Evolutionary conservation across 2,329 filamentous ascomycete species (phyloP).

Genomic region (Beauveria medogensis): DNA sequence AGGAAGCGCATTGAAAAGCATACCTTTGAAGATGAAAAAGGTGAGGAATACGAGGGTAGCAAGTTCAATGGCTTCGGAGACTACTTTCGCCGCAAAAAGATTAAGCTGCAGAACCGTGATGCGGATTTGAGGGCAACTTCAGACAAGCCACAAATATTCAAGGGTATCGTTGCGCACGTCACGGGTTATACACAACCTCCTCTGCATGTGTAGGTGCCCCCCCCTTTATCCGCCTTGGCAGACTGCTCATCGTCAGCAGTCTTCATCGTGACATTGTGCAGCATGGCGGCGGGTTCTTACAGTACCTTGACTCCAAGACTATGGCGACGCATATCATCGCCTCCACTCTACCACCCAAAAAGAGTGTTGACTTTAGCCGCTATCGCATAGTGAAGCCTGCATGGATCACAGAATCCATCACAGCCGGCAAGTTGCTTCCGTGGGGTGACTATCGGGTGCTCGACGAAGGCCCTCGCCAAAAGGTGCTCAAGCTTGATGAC

Average conservation of each 20-base stretch:
- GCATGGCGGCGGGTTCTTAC: slow-evolving; percentile 89
- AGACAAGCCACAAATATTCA: slow-evolving; percentile 79
- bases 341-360: slow-evolving; percentile 83
- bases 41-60: slow-evolving; percentile 85
- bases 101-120: slow-evolving; percentile 94
- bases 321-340: slow-evolving; percentile 94
- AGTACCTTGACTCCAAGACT: slow-evolving; percentile 92
- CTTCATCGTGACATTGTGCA: slow-evolving; percentile 81
- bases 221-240: too few species aligned
- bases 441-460: slow-evolving; percentile 82
- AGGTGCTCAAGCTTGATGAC: slow-evolving; percentile 55
- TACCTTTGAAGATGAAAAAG: slow-evolving; percentile 69
- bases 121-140: slow-evolving; percentile 62
- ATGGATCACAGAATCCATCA: slow-evolving; percentile 87
- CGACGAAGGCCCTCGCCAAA: slow-evolving; percentile 77
- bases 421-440: slow-evolving; percentile 69
- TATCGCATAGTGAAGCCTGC: slow-evolving; percentile 92
- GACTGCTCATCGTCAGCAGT: slow-evolving; percentile 19
- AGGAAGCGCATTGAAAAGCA: slow-evolving; percentile 57
- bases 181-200: slow-evolving; percentile 96
- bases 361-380: slow-evolving; percentile 75
- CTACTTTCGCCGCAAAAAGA: slow-evolving; percentile 92
- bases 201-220: slow-evolving; percentile 55
- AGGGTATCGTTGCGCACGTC: slow-evolving; percentile 81
- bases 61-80: slow-evolving; percentile 83